These are phyloP conservation scores for Cercospora zeina DNA, from an alignment of 2,329 filamentous ascomycete genomes.

Conservation along the genomic window DNA sequence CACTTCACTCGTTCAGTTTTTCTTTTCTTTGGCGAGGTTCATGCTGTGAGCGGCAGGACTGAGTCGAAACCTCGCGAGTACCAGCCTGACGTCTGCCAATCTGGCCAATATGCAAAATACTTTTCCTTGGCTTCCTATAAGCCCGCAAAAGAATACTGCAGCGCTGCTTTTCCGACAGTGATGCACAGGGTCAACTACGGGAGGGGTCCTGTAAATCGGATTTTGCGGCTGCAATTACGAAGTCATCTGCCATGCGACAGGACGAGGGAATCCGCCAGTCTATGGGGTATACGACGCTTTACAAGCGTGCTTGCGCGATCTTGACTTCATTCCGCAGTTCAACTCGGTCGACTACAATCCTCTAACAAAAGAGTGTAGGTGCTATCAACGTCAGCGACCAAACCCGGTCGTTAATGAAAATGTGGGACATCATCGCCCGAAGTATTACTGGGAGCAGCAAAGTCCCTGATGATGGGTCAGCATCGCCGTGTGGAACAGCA, in stretches of 20 bases:
- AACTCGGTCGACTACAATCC: constrained; percentile 2
- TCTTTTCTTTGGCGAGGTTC: neutral
- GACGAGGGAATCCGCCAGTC: neutral
- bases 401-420: neutral
- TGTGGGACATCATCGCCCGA: neutral
- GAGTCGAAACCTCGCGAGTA: neutral
- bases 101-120: neutral
- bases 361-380: neutral
- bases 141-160: neutral
- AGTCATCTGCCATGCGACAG: neutral
- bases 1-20: neutral
- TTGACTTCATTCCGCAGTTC: neutral
- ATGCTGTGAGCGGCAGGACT: neutral
- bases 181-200: neutral
- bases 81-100: neutral
- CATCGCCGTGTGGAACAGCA: constrained; percentile 1
- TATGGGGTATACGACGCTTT: neutral
- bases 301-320: neutral
- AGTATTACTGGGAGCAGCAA: neutral
- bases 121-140: neutral
- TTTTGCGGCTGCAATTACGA: constrained; percentile 3
- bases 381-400: neutral
- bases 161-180: neutral
- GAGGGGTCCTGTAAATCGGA: neutral
- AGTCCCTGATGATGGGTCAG: neutral